Evolutionary conservation across 768 basidiomycete species (phyloP).

Genomic region (Pisolithus sp.): DNA sequence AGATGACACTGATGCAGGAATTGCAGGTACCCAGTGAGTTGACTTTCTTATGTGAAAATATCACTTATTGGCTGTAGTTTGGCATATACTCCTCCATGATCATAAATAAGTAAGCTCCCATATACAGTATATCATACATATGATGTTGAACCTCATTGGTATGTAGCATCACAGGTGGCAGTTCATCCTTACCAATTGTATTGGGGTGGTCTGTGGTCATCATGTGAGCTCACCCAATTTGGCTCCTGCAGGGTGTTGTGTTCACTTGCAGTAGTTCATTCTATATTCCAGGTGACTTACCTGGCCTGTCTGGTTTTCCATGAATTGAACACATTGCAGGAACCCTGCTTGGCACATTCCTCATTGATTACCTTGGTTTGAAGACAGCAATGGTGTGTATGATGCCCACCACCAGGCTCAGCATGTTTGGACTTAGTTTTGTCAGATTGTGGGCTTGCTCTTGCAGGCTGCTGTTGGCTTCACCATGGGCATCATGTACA

Average conservation of each 20-base stretch:
- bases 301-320: too few relatives aligned
- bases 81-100: constrained; percentile 77
- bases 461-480: too few relatives aligned
- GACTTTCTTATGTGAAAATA: background rate
- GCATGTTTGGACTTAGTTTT: background rate
- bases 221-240: too few relatives aligned
- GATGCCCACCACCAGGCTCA: background rate
- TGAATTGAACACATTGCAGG: too few relatives aligned
- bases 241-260: too few relatives aligned
- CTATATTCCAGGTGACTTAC: too few relatives aligned
- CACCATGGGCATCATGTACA: too few relatives aligned
- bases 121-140: background rate
- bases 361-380: too few relatives aligned
- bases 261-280: too few relatives aligned
- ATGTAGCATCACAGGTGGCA: constrained; percentile 51
- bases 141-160: constrained; percentile 40
- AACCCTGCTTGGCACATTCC: too few relatives aligned
- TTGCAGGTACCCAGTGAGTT: constrained; percentile 56
- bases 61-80: constrained; percentile 42
- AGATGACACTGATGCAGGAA: background rate
- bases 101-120: constrained; percentile 50
- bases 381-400: constrained; percentile 56
- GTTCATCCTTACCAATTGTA: constrained; percentile 44
- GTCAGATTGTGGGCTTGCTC: too few relatives aligned
- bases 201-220: too few relatives aligned